Evolutionary conservation across 1,139 yeast species (phyloP), one percentile per base, ranked within the genome.

Genomic region (Pichia sp.): DNA sequence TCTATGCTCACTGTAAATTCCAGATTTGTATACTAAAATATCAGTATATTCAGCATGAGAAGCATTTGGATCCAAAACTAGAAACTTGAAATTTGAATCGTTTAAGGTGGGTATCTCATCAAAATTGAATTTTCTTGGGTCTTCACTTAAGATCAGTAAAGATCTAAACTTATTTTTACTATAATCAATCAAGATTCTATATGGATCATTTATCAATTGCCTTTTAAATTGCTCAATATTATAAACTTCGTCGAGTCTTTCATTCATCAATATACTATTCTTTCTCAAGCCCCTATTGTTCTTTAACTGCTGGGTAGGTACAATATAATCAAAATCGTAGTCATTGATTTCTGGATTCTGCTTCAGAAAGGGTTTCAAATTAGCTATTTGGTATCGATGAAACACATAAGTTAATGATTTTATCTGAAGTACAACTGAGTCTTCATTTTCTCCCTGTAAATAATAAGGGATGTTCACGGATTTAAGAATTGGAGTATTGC

Each of bases 181-280:
- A 69, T 77, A 80, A 55, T 80, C 88, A 24, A 77, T 69, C 43
- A 79, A 62, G 18, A 80, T 74, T 28, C 85, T 64, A 53, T 78
- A 77, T 43, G 77, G 79, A 56, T 79, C 84, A 21, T 60, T 52
- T 15, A 66, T 43, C 37, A 80, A 47, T 5, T 62, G 50, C n/a
- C 56, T 51, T 36, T 67, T 66, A 51, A 80, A 75, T 35, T 59
- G 67, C 1, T 52, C 43, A 35, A 68, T 58, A 55, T 77, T 75
- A 52, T 79, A 80, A 48, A 73, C 63, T 17, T 61, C 52, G 53
- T 80, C 88, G 34, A 79, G 61, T 49, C 71, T 70, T 41, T 63
- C 58, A 43, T 63, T 58, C 35, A 52, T 47, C 42, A 50, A 40
- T 21, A 46, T 39, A 9, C 31, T 25, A 3, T 17, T 21, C 4